These are phyloP conservation scores for Buddleja alternifolia DNA, from an alignment of 257 asterid species.

Conservation along the genomic window DNA sequence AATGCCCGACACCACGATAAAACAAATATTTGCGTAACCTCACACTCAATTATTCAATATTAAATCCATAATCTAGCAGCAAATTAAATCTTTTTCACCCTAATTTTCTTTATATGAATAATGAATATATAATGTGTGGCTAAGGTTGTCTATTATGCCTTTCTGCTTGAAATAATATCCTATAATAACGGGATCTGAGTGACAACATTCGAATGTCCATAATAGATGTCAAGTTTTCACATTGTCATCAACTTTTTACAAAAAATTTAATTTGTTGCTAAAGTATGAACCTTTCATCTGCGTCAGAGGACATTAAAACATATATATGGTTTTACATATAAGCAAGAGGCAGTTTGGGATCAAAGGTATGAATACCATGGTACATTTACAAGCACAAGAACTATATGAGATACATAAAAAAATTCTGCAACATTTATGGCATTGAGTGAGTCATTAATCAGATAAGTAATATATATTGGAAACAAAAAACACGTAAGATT, in stretches of 20 bases:
- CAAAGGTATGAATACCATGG: neutral
- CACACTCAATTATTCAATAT: slow-evolving; percentile 21
- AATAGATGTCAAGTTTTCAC: slow-evolving; percentile 5
- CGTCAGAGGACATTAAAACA: slow-evolving; percentile 20
- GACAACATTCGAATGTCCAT: slow-evolving; percentile 10
- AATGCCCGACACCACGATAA: too few relatives aligned
- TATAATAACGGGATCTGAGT: neutral
- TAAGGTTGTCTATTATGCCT: neutral
- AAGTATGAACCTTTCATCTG: slow-evolving; percentile 31
- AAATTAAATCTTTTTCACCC: too few relatives aligned
- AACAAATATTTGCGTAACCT: neutral
- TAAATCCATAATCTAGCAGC: neutral
- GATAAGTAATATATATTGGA: too few relatives aligned
- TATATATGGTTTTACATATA: neutral
- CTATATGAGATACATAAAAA: too few relatives aligned
- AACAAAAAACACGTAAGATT: too few relatives aligned
- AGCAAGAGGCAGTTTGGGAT: slow-evolving; percentile 10
- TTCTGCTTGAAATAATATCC: slow-evolving; percentile 6
- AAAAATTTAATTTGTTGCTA: neutral
- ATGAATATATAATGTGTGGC: slow-evolving; percentile 9
- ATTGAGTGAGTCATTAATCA: too few relatives aligned
- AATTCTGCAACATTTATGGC: too few relatives aligned
- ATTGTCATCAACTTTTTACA: neutral
- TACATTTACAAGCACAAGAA: neutral
- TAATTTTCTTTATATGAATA: too few relatives aligned